Evolutionary conservation across 2,329 filamentous ascomycete genomes (phyloP).

Genomic region (Calonectria honghensis): DNA sequence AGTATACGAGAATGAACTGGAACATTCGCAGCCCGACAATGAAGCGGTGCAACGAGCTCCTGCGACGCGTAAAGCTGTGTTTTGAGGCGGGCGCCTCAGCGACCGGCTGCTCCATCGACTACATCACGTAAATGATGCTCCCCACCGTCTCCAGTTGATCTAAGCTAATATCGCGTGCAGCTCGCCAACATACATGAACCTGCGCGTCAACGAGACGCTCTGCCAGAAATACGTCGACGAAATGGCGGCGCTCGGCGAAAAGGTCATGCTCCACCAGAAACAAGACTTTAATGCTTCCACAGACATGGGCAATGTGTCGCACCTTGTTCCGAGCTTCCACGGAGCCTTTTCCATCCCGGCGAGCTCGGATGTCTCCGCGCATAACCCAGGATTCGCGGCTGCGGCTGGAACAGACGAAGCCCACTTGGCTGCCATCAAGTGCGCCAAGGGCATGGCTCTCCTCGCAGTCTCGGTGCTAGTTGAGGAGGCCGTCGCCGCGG

Average conservation of each 20-base stretch:
- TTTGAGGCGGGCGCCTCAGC: constrained; percentile 60
- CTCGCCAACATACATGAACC: constrained; percentile 64
- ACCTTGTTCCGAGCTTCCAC: constrained; percentile 68
- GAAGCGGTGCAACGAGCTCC: constrained; percentile 28
- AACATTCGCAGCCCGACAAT: constrained; percentile 42
- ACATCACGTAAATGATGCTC: constrained; percentile 56
- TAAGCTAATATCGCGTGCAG: constrained; percentile 43
- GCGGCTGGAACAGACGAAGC: constrained; percentile 64
- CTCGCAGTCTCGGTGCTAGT: constrained; percentile 58
- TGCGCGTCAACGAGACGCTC: constrained; percentile 66
- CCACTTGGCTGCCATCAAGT: constrained; percentile 64
- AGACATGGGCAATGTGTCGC: constrained; percentile 72
- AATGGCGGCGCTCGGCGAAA: constrained; percentile 64
- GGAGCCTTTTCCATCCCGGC: constrained; percentile 67
- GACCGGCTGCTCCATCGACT: constrained; percentile 60
- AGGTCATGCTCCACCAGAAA: constrained; percentile 50
- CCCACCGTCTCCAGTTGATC: background rate
- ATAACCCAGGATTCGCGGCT: constrained; percentile 65
- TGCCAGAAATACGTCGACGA: constrained; percentile 65
- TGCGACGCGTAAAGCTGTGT: constrained; percentile 59
- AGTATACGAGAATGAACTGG: constrained; percentile 41
- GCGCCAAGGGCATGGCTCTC: constrained; percentile 67
- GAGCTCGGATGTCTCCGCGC: constrained; percentile 59
- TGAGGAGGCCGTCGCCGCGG: constrained; percentile 47
- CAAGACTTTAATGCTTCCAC: constrained; percentile 62